Evolutionary conservation across 192 early-diverging fungal species (phyloP).

Genomic region (Cladochytrium replicatum): DNA sequence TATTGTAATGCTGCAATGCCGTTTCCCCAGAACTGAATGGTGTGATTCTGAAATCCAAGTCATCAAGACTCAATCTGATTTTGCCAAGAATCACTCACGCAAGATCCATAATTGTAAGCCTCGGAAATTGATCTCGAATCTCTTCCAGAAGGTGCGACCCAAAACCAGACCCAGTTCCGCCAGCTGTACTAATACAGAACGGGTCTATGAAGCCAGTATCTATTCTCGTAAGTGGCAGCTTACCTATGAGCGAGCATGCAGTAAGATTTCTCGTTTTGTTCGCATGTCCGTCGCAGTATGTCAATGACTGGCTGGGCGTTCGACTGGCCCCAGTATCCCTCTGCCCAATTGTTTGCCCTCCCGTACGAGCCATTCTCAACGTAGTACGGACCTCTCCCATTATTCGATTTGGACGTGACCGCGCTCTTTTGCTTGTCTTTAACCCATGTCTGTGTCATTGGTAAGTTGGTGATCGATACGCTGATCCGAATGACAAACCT

Average conservation of each 20-base stretch:
- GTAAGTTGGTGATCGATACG: too few relatives aligned
- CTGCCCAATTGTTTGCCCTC: conserved; percentile 39
- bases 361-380: conserved; percentile 23
- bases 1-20: conserved; percentile 35
- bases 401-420: not conserved
- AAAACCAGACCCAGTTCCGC: conserved; percentile 34
- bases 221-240: too few relatives aligned
- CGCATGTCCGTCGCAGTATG: conserved; percentile 6
- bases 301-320: conserved; percentile 17
- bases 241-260: conserved; percentile 23
- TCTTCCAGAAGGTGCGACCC: conserved; percentile 32
- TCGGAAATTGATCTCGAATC: conserved; percentile 21
- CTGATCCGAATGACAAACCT: conserved; percentile 6
- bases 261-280: not conserved
- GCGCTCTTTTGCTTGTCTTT: conserved; percentile 1
- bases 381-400: too few relatives aligned
- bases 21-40: conserved; percentile 36
- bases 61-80: not conserved
- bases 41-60: conserved; percentile 8
- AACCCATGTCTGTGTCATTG: conserved; percentile 10
- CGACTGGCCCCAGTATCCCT: conserved; percentile 27
- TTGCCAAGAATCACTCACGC: too few relatives aligned
- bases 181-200: conserved; percentile 19
- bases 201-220: not conserved
- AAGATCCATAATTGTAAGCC: conserved; percentile 13